A percentile compares a stretch with the other conserved stretches of the same genome.
Evolutionary conservation across 352 stramenopile genomes (phyloP).

Genomic region (Phytopythium chamaehyphon): DNA sequence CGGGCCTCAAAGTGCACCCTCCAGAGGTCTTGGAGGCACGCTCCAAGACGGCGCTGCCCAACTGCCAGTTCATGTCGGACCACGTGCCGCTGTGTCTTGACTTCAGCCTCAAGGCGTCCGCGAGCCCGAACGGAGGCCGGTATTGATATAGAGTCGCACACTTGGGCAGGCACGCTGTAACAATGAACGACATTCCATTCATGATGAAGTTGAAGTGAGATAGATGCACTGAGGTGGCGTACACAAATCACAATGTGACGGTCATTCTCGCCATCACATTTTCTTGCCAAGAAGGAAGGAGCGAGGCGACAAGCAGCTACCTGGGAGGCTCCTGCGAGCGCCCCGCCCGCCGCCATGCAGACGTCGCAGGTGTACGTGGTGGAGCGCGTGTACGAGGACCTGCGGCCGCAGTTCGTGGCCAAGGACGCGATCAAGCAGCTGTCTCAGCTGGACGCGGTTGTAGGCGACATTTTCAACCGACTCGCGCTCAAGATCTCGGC

Average conservation of each 20-base stretch:
- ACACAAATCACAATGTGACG: no score
- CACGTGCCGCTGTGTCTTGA: conserved; percentile 93
- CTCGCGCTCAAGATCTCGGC: conserved; percentile 68
- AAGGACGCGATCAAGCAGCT: conserved; percentile 86
- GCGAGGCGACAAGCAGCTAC: no score
- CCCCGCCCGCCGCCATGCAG: conserved; percentile 43
- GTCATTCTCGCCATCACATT: no score
- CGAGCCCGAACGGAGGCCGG: conserved; percentile 18
- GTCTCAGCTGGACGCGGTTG: conserved; percentile 73
- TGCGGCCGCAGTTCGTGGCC: conserved; percentile 78
- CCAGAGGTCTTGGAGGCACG: conserved; percentile 87
- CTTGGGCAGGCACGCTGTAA: not conserved
- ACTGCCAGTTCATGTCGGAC: conserved; percentile 95
- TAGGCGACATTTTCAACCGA: conserved; percentile 84
- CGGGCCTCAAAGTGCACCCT: conserved; percentile 91
- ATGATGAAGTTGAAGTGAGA: no score
- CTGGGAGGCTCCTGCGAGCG: no score
- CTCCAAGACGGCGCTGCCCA: conserved; percentile 91
- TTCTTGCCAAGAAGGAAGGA: no score
- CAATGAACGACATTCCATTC: conserved; percentile 3
- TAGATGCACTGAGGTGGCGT: no score
- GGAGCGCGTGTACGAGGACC: conserved; percentile 85
- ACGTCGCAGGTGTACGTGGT: conserved; percentile 84
- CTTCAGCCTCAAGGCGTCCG: conserved; percentile 76
- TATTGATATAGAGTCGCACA: conserved; percentile 11